Conservation (phyloP, 805 yeast genomes). For the Jamesozyma lodderae region DNA sequence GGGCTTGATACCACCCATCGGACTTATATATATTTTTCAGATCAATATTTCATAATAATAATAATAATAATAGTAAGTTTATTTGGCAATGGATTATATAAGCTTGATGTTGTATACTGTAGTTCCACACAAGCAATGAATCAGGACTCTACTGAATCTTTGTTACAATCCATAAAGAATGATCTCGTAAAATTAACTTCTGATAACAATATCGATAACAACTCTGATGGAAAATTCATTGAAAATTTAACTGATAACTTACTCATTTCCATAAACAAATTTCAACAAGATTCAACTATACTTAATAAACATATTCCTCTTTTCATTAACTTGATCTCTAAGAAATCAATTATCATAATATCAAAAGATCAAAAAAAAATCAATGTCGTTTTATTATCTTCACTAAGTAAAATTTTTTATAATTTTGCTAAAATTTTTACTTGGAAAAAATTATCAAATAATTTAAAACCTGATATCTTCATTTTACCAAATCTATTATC, state of each 20-base stretch:
- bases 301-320: constrained; percentile 8
- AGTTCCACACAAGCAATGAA: too few species aligned
- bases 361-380: not conserved
- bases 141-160: not conserved
- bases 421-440: constrained; percentile 58
- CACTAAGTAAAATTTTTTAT: constrained; percentile 37
- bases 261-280: constrained; percentile 11
- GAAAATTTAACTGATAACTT: constrained; percentile 1
- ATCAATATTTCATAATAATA: too few species aligned
- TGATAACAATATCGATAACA: not conserved
- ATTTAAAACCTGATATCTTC: constrained; percentile 51
- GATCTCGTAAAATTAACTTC: not conserved
- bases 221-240: constrained; percentile 1
- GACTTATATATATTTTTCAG: too few species aligned
- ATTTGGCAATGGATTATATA: too few species aligned
- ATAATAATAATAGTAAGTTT: too few species aligned
- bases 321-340: constrained; percentile 1
- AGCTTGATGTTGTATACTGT: too few species aligned
- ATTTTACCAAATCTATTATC: constrained; percentile 34
- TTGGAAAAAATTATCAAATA: constrained; percentile 47
- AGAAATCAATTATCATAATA: not conserved
- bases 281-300: constrained; percentile 22
- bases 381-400: not conserved
- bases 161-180: constrained; percentile 1
- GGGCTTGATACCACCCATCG: too few species aligned